These are phyloP conservation scores for Ogataea trehalophila DNA, from an alignment of 805 yeast species.

Conservation along the genomic window DNA sequence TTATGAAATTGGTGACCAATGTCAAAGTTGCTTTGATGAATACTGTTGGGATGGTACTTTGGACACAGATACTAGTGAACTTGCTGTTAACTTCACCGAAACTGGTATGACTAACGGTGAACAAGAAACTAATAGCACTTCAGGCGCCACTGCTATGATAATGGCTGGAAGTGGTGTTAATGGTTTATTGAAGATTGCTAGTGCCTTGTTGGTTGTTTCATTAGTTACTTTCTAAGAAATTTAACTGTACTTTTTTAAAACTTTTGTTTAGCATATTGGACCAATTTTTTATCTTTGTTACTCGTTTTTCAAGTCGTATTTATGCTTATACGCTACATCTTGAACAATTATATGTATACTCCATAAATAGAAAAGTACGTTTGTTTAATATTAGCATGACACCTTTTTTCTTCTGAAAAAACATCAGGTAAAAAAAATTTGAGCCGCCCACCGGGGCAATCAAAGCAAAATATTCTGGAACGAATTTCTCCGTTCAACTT, in stretches of 20 bases:
- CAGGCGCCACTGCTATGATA: conserved; percentile 12
- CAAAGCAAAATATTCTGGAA: too few relatives aligned
- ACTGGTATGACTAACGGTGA: conserved; percentile 33
- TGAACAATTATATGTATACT: too few relatives aligned
- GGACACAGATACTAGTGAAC: conserved; percentile 8
- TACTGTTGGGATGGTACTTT: conserved; percentile 56
- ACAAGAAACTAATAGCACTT: conserved; percentile 23
- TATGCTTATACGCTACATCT: too few relatives aligned
- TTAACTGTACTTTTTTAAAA: not conserved
- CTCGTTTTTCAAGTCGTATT: not conserved
- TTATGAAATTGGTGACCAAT: conserved; percentile 58
- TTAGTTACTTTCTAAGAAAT: conserved; percentile 11
- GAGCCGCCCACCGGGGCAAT: too few relatives aligned
- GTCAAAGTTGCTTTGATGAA: conserved; percentile 60
- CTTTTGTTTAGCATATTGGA: not conserved
- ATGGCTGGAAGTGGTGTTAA: not conserved
- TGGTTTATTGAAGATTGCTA: not conserved
- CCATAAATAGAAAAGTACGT: too few relatives aligned
- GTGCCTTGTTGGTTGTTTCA: conserved; percentile 7
- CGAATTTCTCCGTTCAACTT: not conserved
- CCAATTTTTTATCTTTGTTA: not conserved
- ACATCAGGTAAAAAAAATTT: too few relatives aligned
- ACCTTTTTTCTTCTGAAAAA: too few relatives aligned
- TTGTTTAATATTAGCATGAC: too few relatives aligned
- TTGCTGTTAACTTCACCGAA: conserved; percentile 35